Conservation (phyloP, 208 protist genomes). For the Porcisia deanei region DNA sequence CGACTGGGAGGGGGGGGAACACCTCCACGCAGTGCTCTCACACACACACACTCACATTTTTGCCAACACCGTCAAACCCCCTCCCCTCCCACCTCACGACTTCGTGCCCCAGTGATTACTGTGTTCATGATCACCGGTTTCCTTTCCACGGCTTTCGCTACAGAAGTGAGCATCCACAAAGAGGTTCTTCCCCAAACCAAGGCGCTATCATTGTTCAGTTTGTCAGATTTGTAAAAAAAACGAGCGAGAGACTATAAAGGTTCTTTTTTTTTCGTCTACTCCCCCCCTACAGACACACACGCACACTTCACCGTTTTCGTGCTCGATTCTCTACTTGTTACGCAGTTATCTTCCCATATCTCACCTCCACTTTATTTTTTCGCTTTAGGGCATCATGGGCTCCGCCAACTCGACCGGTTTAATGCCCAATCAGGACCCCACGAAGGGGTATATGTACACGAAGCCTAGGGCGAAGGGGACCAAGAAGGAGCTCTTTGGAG, state of each 20-base stretch:
- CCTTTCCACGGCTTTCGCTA: too few species aligned
- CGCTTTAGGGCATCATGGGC: conserved; percentile 25
- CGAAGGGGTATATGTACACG: conserved; percentile 30
- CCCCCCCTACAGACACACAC: neutral
- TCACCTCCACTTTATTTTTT: neutral
- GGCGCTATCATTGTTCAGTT: too few species aligned
- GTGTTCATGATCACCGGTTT: neutral
- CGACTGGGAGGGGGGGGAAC: neutral
- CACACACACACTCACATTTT: neutral
- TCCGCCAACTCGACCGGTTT: conserved; percentile 14
- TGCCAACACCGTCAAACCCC: neutral
- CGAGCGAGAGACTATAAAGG: neutral
- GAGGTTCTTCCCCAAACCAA: too few species aligned
- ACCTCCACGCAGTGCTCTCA: neutral
- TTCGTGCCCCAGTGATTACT: too few species aligned
- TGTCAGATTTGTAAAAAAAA: too few species aligned
- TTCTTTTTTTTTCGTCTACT: neutral
- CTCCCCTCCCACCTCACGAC: neutral
- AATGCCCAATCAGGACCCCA: conserved; percentile 22
- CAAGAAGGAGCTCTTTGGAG: conserved; percentile 67
- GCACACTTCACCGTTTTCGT: neutral
- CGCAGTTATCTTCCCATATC: conserved; percentile 5
- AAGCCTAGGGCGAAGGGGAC: conserved; percentile 27
- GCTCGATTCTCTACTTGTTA: neutral
- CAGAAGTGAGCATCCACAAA: too few species aligned